Percentiles rank a stretch among this genome's conserved stretches.
Evolutionary conservation across 2,329 filamentous ascomycete species (phyloP).

Genomic region (Fusarium fracticaudum): DNA sequence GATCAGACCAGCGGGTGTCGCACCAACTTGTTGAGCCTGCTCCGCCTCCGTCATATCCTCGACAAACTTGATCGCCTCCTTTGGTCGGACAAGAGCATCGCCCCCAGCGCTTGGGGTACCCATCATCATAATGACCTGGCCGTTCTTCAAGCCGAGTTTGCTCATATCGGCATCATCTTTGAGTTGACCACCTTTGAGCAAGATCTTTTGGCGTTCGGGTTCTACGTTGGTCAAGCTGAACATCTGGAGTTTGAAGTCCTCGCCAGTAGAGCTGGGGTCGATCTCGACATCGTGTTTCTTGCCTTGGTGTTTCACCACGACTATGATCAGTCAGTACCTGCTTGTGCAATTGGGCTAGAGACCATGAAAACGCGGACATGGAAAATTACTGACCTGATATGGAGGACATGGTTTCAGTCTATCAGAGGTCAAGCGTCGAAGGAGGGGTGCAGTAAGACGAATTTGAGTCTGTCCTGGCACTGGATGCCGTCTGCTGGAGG

Average conservation of each 20-base stretch:
- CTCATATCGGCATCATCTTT: conserved; percentile 93
- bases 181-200: conserved; percentile 92
- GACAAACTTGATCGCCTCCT: conserved; percentile 84
- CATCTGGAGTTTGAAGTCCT: conserved; percentile 94
- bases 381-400: conserved; percentile 59
- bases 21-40: conserved; percentile 81
- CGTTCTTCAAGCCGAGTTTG: conserved; percentile 84
- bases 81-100: conserved; percentile 73
- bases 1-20: conserved; percentile 85
- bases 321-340: conserved; percentile 56
- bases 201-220: conserved; percentile 93
- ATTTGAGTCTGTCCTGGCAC: background rate
- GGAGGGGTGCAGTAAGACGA: background rate
- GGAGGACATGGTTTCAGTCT: conserved; percentile 58
- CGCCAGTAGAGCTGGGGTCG: conserved; percentile 83
- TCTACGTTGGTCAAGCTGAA: conserved; percentile 96
- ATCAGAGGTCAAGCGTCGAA: conserved; percentile 20
- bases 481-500: background rate
- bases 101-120: conserved; percentile 80
- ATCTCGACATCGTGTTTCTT: conserved; percentile 96
- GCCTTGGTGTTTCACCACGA: conserved; percentile 93
- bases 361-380: background rate
- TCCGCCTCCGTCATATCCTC: conserved; percentile 99
- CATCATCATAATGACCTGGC: conserved; percentile 95
- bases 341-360: background rate